phyloP scores from a whole-genome alignment of 441 rosid species.

The Lagerstroemia fauriei region DNA sequence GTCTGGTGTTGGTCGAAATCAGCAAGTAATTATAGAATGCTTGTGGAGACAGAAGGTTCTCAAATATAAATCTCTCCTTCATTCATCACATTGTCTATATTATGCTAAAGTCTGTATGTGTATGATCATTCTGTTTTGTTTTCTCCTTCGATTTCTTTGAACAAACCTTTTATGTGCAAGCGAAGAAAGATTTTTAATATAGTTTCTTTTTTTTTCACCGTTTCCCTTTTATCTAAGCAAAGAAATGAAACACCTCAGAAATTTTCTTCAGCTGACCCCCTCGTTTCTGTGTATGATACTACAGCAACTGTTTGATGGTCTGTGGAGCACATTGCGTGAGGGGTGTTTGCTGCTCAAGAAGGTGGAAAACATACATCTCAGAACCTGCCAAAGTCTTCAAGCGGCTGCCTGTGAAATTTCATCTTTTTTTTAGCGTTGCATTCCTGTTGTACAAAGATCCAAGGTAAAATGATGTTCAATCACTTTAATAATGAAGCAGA shows the following conservation, averaged over 20 bases:
- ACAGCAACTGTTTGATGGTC: conserved; percentile 80
- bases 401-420: conserved; percentile 46
- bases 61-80: too few species aligned
- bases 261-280: too few species aligned
- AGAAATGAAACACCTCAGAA: background rate
- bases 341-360: conserved; percentile 63
- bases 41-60: conserved; percentile 91
- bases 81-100: conserved; percentile 1
- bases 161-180: background rate
- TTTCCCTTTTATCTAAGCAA: background rate
- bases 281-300: too few species aligned
- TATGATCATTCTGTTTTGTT: background rate
- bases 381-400: conserved; percentile 59
- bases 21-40: conserved; percentile 50
- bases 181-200: background rate
- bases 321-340: conserved; percentile 57
- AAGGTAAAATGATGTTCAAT: conserved; percentile 57
- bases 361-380: conserved; percentile 56
- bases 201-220: conserved; percentile 10
- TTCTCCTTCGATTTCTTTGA: background rate
- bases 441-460: conserved; percentile 55
- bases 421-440: conserved; percentile 54
- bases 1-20: conserved; percentile 54
- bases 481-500: background rate
- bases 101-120: conserved; percentile 3